Evolutionary conservation across 768 basidiomycete species (phyloP).

Genomic region (Coprinopsis cinerea): DNA sequence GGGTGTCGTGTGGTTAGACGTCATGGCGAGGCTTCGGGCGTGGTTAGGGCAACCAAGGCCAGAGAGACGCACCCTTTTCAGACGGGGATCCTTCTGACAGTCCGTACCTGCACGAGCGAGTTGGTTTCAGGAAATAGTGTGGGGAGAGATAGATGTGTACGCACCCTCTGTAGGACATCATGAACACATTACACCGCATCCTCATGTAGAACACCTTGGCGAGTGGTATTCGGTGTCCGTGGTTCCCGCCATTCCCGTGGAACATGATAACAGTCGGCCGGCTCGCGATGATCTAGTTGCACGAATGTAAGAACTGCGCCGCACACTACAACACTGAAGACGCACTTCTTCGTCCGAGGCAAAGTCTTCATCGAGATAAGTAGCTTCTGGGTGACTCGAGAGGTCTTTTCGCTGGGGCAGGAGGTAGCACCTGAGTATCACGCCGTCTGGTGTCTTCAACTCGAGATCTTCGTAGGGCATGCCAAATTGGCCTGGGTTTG

Average conservation of each 20-base stretch:
- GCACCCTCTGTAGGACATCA: slow-evolving; percentile 91
- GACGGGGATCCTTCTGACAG: slow-evolving; percentile 81
- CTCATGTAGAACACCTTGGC: slow-evolving; percentile 75
- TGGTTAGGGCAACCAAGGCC: no score
- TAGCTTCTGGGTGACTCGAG: slow-evolving; percentile 27
- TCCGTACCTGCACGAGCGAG: slow-evolving; percentile 59
- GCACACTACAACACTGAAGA: slow-evolving; percentile 2
- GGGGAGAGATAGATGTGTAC: slow-evolving; percentile 21
- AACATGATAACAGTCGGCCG: slow-evolving; percentile 91
- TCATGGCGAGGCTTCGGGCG: background rate
- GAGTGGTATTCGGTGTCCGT: slow-evolving; percentile 87
- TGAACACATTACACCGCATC: slow-evolving; percentile 89
- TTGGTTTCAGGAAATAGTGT: background rate
- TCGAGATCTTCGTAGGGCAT: slow-evolving; percentile 72
- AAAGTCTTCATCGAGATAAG: slow-evolving; percentile 29
- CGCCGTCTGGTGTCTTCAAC: slow-evolving; percentile 64
- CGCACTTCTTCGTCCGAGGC: slow-evolving; percentile 55
- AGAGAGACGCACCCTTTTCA: slow-evolving; percentile 56
- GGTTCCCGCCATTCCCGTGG: slow-evolving; percentile 85
- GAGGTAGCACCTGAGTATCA: slow-evolving; percentile 73
- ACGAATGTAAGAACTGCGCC: background rate
- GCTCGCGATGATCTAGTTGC: slow-evolving; percentile 33
- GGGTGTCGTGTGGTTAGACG: no score
- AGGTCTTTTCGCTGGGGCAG: slow-evolving; percentile 58
- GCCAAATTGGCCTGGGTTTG: slow-evolving; percentile 60